These are phyloP conservation scores for Lachancea kluyveri DNA, from an alignment of 805 yeast genomes.

Conservation along the genomic window DNA sequence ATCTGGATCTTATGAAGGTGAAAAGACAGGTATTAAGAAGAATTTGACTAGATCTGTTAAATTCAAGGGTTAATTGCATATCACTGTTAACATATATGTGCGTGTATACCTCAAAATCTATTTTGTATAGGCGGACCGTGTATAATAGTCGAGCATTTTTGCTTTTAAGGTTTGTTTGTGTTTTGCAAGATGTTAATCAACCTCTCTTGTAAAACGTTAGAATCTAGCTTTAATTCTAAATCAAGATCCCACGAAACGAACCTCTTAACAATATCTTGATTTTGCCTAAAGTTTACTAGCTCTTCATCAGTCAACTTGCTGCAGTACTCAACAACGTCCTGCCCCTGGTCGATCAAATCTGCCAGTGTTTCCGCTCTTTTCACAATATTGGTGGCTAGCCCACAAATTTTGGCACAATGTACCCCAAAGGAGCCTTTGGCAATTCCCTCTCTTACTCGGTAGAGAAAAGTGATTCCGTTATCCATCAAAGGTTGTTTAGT, in stretches of 20 bases:
- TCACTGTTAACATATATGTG: background rate
- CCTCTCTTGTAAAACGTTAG: too few relatives aligned
- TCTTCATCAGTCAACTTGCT: slow-evolving; percentile 14
- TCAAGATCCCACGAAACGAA: slow-evolving; percentile 28
- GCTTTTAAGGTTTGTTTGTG: background rate
- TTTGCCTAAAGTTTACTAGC: slow-evolving; percentile 9
- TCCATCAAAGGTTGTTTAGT: slow-evolving; percentile 1
- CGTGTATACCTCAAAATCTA: slow-evolving; percentile 1
- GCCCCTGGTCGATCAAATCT: slow-evolving; percentile 13
- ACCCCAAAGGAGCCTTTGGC: slow-evolving; percentile 34
- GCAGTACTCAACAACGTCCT: slow-evolving; percentile 16
- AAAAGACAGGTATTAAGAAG: slow-evolving; percentile 95
- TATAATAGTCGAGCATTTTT: slow-evolving; percentile 3
- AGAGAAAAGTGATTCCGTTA: slow-evolving; percentile 31
- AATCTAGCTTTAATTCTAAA: too few relatives aligned
- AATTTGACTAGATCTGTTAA: slow-evolving; percentile 83
- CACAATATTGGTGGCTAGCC: slow-evolving; percentile 28
- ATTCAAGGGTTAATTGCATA: slow-evolving; percentile 33
- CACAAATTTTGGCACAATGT: slow-evolving; percentile 37
- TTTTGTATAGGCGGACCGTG: background rate
- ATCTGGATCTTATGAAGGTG: slow-evolving; percentile 84
- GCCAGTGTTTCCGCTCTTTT: slow-evolving; percentile 29
- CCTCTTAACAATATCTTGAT: slow-evolving; percentile 18
- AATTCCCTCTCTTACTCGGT: slow-evolving; percentile 28
- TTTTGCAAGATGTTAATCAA: too few relatives aligned